phyloP scores from a whole-genome alignment of 2,329 filamentous ascomycete species.

The Shiraia bambusicola region DNA sequence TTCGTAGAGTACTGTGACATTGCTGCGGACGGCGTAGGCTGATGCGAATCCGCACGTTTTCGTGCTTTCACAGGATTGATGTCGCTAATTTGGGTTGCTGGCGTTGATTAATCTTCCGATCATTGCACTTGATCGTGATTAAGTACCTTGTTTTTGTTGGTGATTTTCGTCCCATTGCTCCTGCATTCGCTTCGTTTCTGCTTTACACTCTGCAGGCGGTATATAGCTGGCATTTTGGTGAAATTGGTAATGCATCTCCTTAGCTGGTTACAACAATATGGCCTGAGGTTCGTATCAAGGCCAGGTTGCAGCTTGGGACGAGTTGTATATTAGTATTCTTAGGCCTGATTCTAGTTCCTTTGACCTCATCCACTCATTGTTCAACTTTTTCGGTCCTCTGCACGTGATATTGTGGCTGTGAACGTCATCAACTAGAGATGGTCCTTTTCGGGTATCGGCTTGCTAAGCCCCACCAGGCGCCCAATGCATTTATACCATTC shows the following conservation, averaged over 20 bases:
- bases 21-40: conserved; percentile 3
- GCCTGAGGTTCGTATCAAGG: no score
- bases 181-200: conserved; percentile 6
- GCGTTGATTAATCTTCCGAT: background rate
- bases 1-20: conserved; percentile 3
- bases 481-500: background rate
- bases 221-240: background rate
- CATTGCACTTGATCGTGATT: background rate
- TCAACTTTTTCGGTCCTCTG: background rate
- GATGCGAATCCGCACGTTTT: conserved; percentile 15
- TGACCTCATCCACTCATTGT: background rate
- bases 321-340: no score
- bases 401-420: background rate
- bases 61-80: conserved; percentile 8
- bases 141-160: conserved; percentile 7
- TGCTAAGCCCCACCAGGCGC: background rate
- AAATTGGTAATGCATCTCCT: conserved; percentile 1
- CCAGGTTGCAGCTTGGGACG: no score
- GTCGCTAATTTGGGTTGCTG: conserved; percentile 9
- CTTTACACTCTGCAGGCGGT: conserved; percentile 2
- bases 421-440: background rate
- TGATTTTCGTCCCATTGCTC: conserved; percentile 7
- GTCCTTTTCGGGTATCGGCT: background rate
- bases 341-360: no score
- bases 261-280: no score